Percentiles rank a stretch among this genome's conserved stretches.
Evolutionary conservation across 495 filamentous ascomycete genomes (phyloP).

Genomic region (Daldinia childiae): DNA sequence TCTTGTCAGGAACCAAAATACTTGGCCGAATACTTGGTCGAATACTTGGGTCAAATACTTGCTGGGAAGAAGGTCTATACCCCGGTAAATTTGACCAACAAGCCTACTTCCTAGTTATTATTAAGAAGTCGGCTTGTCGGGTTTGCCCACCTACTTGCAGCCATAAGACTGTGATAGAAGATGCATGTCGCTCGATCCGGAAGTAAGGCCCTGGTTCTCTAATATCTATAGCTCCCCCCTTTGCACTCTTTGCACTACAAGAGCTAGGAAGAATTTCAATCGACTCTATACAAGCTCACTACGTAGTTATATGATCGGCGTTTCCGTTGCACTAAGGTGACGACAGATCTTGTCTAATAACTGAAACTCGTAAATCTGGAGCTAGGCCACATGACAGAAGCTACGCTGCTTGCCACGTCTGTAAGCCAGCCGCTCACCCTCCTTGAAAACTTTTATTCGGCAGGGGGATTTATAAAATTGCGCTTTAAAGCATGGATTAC

Average conservation of each 20-base stretch:
- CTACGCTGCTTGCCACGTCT: slow-evolving; percentile 24
- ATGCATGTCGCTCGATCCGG: slow-evolving; percentile 44
- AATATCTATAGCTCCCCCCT: slow-evolving; percentile 28
- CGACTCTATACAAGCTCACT: slow-evolving; percentile 24
- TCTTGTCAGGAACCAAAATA: slow-evolving; percentile 36
- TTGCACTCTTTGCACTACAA: slow-evolving; percentile 31
- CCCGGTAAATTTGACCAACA: slow-evolving; percentile 31
- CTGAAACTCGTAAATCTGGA: slow-evolving; percentile 36
- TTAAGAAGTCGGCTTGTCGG: slow-evolving; percentile 38
- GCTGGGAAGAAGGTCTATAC: slow-evolving; percentile 31
- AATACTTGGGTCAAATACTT: slow-evolving; percentile 13
- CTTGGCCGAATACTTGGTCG: slow-evolving; percentile 5
- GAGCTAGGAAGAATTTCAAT: slow-evolving; percentile 20
- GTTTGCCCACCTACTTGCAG: slow-evolving; percentile 40
- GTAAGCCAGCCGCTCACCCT: slow-evolving; percentile 21
- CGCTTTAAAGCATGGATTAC: slow-evolving; percentile 26
- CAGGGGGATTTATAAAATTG: slow-evolving; percentile 30
- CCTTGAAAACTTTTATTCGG: neutral
- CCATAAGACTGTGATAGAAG: slow-evolving; percentile 35
- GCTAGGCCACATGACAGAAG: slow-evolving; percentile 32
- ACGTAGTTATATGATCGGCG: slow-evolving; percentile 36
- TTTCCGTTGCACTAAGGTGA: slow-evolving; percentile 31
- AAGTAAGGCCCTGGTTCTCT: slow-evolving; percentile 35
- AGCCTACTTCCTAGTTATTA: slow-evolving; percentile 26
- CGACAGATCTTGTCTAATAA: slow-evolving; percentile 44